These are phyloP conservation scores for Thalassiosira profunda DNA, from an alignment of 108 stramenopile species.

Conservation along the genomic window DNA sequence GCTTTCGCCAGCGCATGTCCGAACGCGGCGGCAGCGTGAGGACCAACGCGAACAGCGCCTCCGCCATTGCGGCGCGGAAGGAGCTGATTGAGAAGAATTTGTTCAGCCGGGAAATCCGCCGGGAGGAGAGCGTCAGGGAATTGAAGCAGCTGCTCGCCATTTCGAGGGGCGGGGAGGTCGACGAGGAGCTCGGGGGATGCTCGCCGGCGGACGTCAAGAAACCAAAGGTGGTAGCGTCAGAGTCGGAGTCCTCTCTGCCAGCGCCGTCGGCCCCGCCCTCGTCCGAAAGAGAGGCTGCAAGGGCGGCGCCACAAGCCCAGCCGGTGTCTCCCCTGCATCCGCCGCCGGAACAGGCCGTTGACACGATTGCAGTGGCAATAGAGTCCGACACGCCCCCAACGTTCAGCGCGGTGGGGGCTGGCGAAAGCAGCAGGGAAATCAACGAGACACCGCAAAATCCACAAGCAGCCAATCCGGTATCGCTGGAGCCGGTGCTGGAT, in stretches of 20 bases:
- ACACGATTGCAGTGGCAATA: not conserved
- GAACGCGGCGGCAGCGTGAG: not conserved
- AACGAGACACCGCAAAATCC: too few relatives aligned
- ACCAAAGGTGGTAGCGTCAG: too few relatives aligned
- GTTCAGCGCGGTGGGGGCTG: not conserved
- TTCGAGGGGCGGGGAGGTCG: slow-evolving; percentile 21
- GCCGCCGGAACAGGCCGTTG: not conserved
- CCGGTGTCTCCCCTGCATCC: not conserved
- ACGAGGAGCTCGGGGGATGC: slow-evolving; percentile 21
- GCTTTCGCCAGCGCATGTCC: not conserved
- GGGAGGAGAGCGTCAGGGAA: slow-evolving; percentile 45
- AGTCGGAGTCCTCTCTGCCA: not conserved
- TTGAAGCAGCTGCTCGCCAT: slow-evolving; percentile 27
- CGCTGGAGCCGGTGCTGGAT: not conserved
- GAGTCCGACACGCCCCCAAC: not conserved
- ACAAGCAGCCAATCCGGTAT: too few relatives aligned
- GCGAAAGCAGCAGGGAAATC: not conserved
- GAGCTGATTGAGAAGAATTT: slow-evolving; percentile 42
- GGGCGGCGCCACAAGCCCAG: not conserved
- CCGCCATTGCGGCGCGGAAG: slow-evolving; percentile 13
- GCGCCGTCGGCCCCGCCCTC: slow-evolving; percentile 12
- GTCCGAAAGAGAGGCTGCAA: too few relatives aligned
- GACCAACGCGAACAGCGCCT: not conserved
- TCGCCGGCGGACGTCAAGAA: not conserved
- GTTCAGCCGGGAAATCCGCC: slow-evolving; percentile 20